Evolutionary conservation across 2,329 filamentous ascomycete species (phyloP).

Genomic region (Neofusicoccum parvum): DNA sequence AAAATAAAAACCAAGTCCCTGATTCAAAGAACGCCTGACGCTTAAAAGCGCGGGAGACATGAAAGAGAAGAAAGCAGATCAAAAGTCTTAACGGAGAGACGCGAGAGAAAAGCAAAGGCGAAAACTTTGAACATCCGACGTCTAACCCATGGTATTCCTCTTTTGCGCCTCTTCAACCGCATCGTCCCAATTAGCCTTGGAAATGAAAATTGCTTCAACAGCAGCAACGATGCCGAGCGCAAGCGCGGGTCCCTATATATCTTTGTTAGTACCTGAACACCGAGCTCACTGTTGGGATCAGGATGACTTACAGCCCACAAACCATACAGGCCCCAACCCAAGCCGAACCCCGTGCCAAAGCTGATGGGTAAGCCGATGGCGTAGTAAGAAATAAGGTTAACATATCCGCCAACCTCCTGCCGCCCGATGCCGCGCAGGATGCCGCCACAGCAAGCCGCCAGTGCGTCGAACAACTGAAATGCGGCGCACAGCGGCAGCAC

Average conservation of each 20-base stretch:
- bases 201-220: slow-evolving; percentile 61
- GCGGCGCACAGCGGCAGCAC: slow-evolving; percentile 80
- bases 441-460: slow-evolving; percentile 79
- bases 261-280: background rate
- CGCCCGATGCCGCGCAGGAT: slow-evolving; percentile 83
- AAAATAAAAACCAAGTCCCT: background rate
- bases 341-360: slow-evolving; percentile 74
- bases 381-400: slow-evolving; percentile 87
- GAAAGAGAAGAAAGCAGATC: background rate
- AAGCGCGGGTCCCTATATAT: slow-evolving; percentile 52
- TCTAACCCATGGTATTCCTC: slow-evolving; percentile 53
- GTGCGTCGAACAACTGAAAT: slow-evolving; percentile 86
- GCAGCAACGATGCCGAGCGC: slow-evolving; percentile 64
- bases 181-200: slow-evolving; percentile 56
- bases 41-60: background rate
- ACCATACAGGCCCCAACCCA: slow-evolving; percentile 75
- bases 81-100: background rate
- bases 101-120: background rate
- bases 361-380: slow-evolving; percentile 81
- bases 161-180: slow-evolving; percentile 63
- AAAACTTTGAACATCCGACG: background rate
- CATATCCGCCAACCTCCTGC: slow-evolving; percentile 87
- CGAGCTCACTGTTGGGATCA: background rate
- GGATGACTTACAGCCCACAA: slow-evolving; percentile 64
- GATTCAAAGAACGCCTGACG: background rate